Base-by-base conservation (phyloP, 2,329 filamentous ascomycete genomes). In the Xylaria sp. region DNA sequence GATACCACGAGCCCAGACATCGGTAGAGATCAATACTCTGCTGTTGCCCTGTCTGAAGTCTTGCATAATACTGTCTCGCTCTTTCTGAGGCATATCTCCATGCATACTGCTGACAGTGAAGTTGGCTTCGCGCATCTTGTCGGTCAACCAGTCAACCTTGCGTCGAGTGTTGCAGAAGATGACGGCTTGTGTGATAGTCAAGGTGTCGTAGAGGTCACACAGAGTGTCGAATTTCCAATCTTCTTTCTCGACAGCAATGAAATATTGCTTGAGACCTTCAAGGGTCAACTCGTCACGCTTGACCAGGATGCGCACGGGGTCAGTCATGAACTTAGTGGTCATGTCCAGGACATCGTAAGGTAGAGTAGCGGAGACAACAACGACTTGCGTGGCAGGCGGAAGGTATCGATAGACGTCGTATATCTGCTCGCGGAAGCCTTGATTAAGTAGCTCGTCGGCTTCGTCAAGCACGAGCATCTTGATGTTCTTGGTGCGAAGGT, bases 201-300 rank as follows among this genome's bases (percentile, higher is more conserved):
- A 88, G 13, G 96, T 98, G 81, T 99, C 96, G 87, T 99, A 99
- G 67, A 99, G 91, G 84, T 99, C 96, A 82, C 94, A 98, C 4
- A 99, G 90, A 2, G 96, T 99, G 81, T 99, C 96, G 76, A 99
- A 97, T 82, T 99, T 99, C 96, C 96, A 99, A 81, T 98, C 96
- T 82, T 99, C 96, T 86, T 98, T 98, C 83, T 99, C 96, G 23
- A 98, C 96, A 1, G 96, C 96, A 77, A 99, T 98, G 81, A 98
- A 99, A 86, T 98, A 99, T 82, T 99, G 96, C 85, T 98, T 98
- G 61, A 99, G 87, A 67, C 96, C 96, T 84, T 98, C 96, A 60
- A 99, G 89, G 1, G 96, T 99, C 86, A 99, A 85, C 81, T 99
- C 96, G 82, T 98, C 96, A 91, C 94, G 94, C 90, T 98, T 98